Base-by-base conservation (phyloP, 441 rosid genomes). In the Euphorbia celastroides region DNA sequence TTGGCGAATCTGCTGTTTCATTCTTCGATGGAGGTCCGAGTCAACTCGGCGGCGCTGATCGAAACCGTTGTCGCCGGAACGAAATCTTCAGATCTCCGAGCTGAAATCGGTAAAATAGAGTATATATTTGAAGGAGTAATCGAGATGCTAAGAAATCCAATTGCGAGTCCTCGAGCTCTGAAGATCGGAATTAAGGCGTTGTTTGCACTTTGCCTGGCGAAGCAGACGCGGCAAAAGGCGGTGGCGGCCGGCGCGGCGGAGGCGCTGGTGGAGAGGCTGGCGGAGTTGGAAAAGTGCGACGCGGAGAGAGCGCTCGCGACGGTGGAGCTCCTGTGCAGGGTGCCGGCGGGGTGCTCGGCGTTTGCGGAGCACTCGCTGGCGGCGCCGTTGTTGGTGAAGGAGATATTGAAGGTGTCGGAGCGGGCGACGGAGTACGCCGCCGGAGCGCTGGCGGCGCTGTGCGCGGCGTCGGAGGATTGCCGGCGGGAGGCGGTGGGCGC, bases 351-450 rank as follows among this genome's bases (percentile, higher is more conserved):
- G 0, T 82, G 94, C 67, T 75, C 74, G 23, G 97, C 90, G 36
- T 81, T 90, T 5, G 83, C 82, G 0, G 82, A 62, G 23, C 95
- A 89, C 80, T 84, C 90, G 44, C 76, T 89, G 13, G 84, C 93
- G 12, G 92, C 88, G 17, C 95, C 97, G 57, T 31, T 89, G 28
- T 69, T 93, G 9, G 99, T 93, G 60, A 87, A 85, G 72, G 75
- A 79, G 44, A 88, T 91, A 5, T 62, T 91, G 34, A 91, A 86
- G 78, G 79, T 93, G 14, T 93, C 99, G 3, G 90, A 88, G 48
- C 76, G 90, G 7, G 95, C 97, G 57, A 89, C 97, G 61, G 99
- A 93, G 82, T 83, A 91, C 78, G 96, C 96, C 22, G 96, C 88
- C n/a, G 96, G 97, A n/a, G 95, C 97, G 4, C 66, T 93, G 62